A percentile compares a stretch with the other conserved stretches of the same genome.
Conservation (phyloP, 106 monocot species). For the Allium sativum region DNA sequence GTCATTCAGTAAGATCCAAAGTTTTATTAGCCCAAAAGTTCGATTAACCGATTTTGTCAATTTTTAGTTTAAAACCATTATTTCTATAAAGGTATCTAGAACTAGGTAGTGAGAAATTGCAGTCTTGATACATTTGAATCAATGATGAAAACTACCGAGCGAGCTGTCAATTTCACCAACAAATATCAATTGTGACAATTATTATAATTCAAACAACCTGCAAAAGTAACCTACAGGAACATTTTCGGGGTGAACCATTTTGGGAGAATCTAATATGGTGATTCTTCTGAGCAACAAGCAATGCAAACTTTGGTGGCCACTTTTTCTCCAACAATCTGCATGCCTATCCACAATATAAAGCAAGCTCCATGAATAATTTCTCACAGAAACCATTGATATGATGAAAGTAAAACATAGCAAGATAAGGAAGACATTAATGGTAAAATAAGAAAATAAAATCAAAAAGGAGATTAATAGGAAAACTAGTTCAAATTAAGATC, state of each 20-base stretch:
- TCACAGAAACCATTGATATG: slow-evolving; percentile 11
- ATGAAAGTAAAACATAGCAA: slow-evolving; percentile 13
- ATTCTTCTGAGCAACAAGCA: slow-evolving; percentile 89
- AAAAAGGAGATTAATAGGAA: too few relatives aligned
- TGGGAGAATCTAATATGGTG: slow-evolving; percentile 92
- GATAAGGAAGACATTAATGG: too few relatives aligned
- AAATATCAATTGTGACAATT: background rate
- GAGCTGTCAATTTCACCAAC: too few relatives aligned
- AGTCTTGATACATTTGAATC: too few relatives aligned
- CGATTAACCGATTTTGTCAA: too few relatives aligned
- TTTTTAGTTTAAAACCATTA: too few relatives aligned
- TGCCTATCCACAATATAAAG: slow-evolving; percentile 35
- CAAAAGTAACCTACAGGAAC: slow-evolving; percentile 54
- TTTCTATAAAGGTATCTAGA: too few relatives aligned
- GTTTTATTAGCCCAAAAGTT: too few relatives aligned
- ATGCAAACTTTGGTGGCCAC: slow-evolving; percentile 70
- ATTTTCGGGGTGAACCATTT: slow-evolving; percentile 46
- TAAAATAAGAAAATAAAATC: background rate
- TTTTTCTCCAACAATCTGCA: slow-evolving; percentile 78
- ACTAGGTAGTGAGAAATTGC: too few relatives aligned
- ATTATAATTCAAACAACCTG: background rate
- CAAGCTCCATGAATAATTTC: background rate
- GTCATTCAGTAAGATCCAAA: too few relatives aligned
- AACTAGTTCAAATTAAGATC: background rate
- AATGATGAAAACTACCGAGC: background rate